Conservation (phyloP, 2,329 filamentous ascomycete species). For the Colletotrichum sublineola region DNA sequence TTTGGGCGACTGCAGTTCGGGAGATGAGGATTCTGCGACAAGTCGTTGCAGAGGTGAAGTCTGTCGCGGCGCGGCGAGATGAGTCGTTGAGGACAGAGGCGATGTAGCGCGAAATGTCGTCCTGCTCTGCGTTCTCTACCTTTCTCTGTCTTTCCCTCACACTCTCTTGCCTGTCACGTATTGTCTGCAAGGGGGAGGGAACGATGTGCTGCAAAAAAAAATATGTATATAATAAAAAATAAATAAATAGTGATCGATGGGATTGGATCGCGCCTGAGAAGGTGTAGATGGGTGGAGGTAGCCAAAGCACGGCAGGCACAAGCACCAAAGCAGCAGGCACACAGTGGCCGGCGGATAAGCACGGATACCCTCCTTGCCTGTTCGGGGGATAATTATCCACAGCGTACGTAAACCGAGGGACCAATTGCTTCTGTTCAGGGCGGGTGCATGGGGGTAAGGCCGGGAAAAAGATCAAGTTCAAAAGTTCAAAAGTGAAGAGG, state of each 20-base stretch:
- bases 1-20: neutral
- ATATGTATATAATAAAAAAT: neutral
- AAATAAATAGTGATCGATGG: neutral
- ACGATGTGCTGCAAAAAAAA: neutral
- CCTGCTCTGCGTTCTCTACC: neutral
- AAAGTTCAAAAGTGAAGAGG: neutral
- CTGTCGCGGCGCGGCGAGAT: neutral
- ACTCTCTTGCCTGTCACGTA: neutral
- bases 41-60: neutral
- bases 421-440: neutral
- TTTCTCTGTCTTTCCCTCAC: neutral
- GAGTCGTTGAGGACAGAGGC: no score
- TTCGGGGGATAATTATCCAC: neutral
- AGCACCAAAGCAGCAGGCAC: neutral
- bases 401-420: neutral
- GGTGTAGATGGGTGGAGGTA: constrained; percentile 11
- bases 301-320: constrained; percentile 1
- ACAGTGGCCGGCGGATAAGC: neutral
- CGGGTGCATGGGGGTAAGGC: neutral
- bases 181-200: neutral
- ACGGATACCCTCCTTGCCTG: constrained; percentile 1
- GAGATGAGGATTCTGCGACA: neutral
- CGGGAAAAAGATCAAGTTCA: neutral
- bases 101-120: neutral
- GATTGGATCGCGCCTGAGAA: neutral